phyloP scores from a whole-genome alignment of 2,329 filamentous ascomycete genomes.

The Aspergillus quadrilineatus region DNA sequence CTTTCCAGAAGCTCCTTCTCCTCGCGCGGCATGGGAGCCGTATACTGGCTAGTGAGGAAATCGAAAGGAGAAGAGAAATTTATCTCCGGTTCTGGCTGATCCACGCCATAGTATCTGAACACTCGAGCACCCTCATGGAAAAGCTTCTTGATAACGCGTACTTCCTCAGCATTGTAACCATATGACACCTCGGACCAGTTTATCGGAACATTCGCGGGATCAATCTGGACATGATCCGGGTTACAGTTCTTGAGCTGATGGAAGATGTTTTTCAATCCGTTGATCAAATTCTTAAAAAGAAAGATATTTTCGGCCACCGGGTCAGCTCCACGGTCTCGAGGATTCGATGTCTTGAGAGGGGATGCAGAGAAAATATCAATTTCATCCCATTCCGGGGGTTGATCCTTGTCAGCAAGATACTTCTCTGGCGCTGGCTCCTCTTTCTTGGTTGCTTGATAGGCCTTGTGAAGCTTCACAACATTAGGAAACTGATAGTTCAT shows the following conservation, averaged over 20 bases:
- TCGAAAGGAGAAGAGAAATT: constrained; percentile 81
- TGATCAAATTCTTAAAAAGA: constrained; percentile 92
- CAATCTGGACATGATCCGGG: constrained; percentile 64
- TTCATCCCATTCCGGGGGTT: constrained; percentile 91
- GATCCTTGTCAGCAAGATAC: constrained; percentile 78
- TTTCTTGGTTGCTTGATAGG: constrained; percentile 73
- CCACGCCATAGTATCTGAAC: constrained; percentile 94
- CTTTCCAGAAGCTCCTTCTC: constrained; percentile 97
- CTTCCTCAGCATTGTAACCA: constrained; percentile 95
- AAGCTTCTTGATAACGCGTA: constrained; percentile 91
- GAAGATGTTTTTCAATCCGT: constrained; percentile 93
- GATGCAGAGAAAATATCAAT: constrained; percentile 96
- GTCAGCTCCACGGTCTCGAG: constrained; percentile 81
- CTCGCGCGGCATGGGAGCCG: constrained; percentile 89
- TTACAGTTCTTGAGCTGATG: constrained; percentile 93
- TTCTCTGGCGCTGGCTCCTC: constrained; percentile 71
- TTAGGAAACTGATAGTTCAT: constrained; percentile 98
- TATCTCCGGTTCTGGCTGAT: constrained; percentile 71
- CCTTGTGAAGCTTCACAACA: constrained; percentile 87
- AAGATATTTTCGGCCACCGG: constrained; percentile 97
- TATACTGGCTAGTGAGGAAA: constrained; percentile 91
- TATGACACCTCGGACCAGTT: constrained; percentile 97
- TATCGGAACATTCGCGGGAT: constrained; percentile 72
- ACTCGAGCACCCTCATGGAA: constrained; percentile 96
- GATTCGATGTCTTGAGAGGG: constrained; percentile 92